Evolutionary conservation across 1,139 yeast species (phyloP), one percentile per base, ranked within the genome.

Genomic region (Debaryomyces nepalensis): DNA sequence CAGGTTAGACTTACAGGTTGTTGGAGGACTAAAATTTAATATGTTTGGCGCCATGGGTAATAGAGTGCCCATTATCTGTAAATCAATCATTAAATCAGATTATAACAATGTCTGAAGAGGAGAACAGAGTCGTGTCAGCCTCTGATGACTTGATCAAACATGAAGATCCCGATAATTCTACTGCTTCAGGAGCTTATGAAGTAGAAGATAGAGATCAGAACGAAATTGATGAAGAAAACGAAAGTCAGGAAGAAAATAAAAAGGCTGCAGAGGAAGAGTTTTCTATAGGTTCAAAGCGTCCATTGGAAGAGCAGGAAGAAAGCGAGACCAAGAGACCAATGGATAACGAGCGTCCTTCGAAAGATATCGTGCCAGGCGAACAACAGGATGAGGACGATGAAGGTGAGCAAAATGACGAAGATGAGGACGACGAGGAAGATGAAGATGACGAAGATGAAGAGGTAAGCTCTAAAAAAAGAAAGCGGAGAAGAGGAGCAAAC

Each of bases 401-500:
- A 3, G 47, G 35, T 9, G 44, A 40, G 3, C 47, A 39, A 14
- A 42, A 35, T 5, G 52, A 37, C 2, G 52, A 47, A 3, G 59
- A 55, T 4, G 63, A 53, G 3, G 66, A 55, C 1, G 64, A 57
- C 1, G 67, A 56, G 0, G 66, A 60, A 0, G 88, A 76, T 4
- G 93, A 75, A 3, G 95, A 76, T 26, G 89, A 70, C 11, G 87
- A 77, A 4, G 84, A 70, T 1, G 78, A 74, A 0, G 81, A 75
- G 0, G 81, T 76, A 1, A 81, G 75, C 0, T 79, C 68, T 26
- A 72, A 74, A 63, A 79, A 81, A 63, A 75, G 84, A 66, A 77
- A 82, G 63, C 75, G 85, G 18, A 29, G 32, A 57, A 81, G 84
- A 63, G 79, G 83, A 39, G 82, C 90, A 55, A 93, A 93, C 64